Percentiles rank a stretch among this genome's conserved stretches.
Conservation (phyloP, 192 early-diverging fungal species). For the Geranomyces michiganensis region DNA sequence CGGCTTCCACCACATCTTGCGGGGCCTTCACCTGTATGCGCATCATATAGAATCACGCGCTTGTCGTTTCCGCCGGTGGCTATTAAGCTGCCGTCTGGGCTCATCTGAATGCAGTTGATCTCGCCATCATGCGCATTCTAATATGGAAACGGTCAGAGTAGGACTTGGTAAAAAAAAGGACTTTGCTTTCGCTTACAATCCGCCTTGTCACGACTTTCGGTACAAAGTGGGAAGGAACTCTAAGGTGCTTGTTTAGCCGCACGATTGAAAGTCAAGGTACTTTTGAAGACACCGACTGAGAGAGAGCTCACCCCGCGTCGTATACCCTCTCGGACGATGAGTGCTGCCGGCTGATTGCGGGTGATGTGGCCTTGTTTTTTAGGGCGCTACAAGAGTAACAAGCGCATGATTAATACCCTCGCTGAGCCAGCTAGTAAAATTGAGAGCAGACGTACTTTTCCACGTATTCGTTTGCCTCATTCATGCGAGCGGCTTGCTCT, state of each 20-base stretch:
- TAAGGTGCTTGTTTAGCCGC: neutral
- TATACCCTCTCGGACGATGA: constrained; percentile 7
- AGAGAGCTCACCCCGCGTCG: neutral
- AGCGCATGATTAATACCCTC: neutral
- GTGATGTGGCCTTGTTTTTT: constrained; percentile 32
- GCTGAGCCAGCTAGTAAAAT: constrained; percentile 27
- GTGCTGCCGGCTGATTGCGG: constrained; percentile 2
- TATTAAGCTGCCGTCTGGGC: constrained; percentile 66
- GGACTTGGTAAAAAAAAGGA: neutral
- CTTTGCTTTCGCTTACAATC: neutral
- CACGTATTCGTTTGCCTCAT: constrained; percentile 87
- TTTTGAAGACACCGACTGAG: no score
- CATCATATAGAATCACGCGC: constrained; percentile 81
- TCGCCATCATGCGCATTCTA: constrained; percentile 75
- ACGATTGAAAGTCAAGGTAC: neutral
- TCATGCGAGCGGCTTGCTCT: constrained; percentile 90
- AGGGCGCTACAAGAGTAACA: constrained; percentile 25
- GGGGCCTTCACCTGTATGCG: constrained; percentile 65
- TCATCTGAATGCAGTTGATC: constrained; percentile 78
- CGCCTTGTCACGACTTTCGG: neutral
- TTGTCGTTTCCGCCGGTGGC: constrained; percentile 97
- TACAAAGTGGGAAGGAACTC: neutral
- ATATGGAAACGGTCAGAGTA: neutral
- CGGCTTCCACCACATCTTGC: constrained; percentile 6
- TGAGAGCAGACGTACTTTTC: constrained; percentile 67